Evolutionary conservation across 371 early-diverging fungal species (phyloP).

Genomic region (Mucor piriformis): DNA sequence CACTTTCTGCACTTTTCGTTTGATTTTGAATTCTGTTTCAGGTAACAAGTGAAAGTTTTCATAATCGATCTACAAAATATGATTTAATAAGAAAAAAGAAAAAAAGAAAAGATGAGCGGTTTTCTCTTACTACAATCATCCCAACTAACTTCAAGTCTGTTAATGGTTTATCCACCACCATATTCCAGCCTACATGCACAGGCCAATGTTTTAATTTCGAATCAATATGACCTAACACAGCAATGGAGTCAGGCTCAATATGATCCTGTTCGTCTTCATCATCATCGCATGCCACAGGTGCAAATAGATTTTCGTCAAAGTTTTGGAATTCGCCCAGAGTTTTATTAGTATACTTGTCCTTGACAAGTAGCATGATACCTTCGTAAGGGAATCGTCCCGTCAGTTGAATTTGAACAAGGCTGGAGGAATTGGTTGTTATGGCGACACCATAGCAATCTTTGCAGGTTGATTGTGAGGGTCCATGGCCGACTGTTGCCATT

Average conservation of each 20-base stretch:
- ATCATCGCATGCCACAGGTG: constrained; percentile 51
- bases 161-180: constrained; percentile 15
- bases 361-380: constrained; percentile 45
- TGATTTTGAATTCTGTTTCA: constrained; percentile 37
- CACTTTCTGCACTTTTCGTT: constrained; percentile 8
- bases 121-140: constrained; percentile 50
- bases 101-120: not conserved
- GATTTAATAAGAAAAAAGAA: not conserved
- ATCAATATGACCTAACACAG: constrained; percentile 47
- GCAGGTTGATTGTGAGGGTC: constrained; percentile 46
- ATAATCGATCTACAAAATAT: constrained; percentile 40
- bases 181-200: constrained; percentile 37
- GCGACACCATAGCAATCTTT: constrained; percentile 40
- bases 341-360: constrained; percentile 33
- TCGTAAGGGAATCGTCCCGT: constrained; percentile 39
- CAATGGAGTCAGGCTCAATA: constrained; percentile 23
- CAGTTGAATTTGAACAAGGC: constrained; percentile 28
- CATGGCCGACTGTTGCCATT: constrained; percentile 50
- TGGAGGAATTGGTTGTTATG: constrained; percentile 16
- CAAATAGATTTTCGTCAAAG: constrained; percentile 33
- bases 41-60: constrained; percentile 51
- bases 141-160: constrained; percentile 36
- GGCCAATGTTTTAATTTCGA: constrained; percentile 47
- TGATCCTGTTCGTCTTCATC: constrained; percentile 34
- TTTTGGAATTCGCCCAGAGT: constrained; percentile 46